Evolutionary conservation across 345 rosid species (phyloP), one percentile per base, ranked within the genome.

Genomic region (Hibiscus mutabilis): DNA sequence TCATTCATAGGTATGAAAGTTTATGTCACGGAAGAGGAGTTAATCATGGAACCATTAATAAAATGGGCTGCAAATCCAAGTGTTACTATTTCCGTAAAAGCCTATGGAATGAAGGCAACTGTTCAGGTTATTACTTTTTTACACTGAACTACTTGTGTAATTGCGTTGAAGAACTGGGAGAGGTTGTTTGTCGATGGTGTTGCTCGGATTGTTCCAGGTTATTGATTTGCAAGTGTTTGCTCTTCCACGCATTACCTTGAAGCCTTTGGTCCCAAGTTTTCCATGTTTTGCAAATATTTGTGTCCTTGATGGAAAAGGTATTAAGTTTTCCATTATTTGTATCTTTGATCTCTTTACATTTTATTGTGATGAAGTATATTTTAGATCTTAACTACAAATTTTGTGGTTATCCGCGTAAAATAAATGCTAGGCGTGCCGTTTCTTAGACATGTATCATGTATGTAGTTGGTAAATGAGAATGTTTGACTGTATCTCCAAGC

Each of bases 61-160:
- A 95, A 92, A 78, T 95, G 97, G 97, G 99, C 97, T 22, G 99
- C 84, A 74, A 95, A 95, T 80, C 94, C 97, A 55, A 84, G 90
- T 65, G 65, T 95, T 68, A 83, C 80, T 29, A 72, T 92, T 75
- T 92, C 86, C 66, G 84, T 89, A 66, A 95, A 85, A 80, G 99
- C 99, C 47, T 95, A 84, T 80, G 97, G 97, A 19, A 75, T 95
- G 80, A 92, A 86, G 76, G 96, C 96, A 76, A 92, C 97, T 35
- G 92, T 74, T 73, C 99, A 95, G 98, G 98, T 91, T 68, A 47
- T 73, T 69, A 47, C 57, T 2, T 61, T 68, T 14, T 73, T 12
- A 22, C n/a, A 10, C 3, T 16, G 13, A 27, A 27, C 51, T 73
- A 67, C n/a, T n/a, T n/a, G 19, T 40, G 9, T 6, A 6, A 37